phyloP scores from a whole-genome alignment of 306 rosid genomes.

The Hippophae rhamnoides region DNA sequence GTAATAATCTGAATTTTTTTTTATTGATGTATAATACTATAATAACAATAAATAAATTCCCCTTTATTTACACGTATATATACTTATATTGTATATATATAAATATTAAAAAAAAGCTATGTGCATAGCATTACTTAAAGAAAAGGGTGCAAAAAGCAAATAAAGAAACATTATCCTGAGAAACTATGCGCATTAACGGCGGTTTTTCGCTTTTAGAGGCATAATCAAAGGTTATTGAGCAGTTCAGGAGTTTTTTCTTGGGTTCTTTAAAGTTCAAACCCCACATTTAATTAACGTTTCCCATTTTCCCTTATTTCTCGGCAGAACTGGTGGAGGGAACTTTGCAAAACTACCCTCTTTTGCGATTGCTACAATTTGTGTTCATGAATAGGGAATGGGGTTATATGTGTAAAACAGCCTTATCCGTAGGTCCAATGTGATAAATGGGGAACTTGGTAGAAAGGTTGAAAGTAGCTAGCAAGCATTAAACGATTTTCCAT shows the following conservation, averaged over 20 bases:
- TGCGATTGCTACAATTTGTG: background rate
- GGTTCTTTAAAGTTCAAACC: slow-evolving; percentile 27
- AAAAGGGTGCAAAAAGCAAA: too few relatives aligned
- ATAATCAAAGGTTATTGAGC: slow-evolving; percentile 19
- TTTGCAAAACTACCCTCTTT: slow-evolving; percentile 21
- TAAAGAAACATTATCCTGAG: slow-evolving; percentile 1
- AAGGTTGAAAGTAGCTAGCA: background rate
- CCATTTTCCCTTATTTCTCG: slow-evolving; percentile 43
- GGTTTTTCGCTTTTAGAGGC: slow-evolving; percentile 15
- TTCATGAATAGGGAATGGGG: slow-evolving; percentile 15
- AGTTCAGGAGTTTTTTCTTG: slow-evolving; percentile 9
- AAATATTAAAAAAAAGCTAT: too few relatives aligned
- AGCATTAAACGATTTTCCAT: slow-evolving; percentile 7
- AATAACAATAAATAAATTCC: too few relatives aligned
- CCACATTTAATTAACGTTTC: slow-evolving; percentile 13
- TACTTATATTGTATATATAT: too few relatives aligned
- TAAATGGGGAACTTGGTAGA: slow-evolving; percentile 17
- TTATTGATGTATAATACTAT: too few relatives aligned
- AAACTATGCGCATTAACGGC: background rate
- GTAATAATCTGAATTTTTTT: too few relatives aligned
- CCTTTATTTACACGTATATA: too few relatives aligned
- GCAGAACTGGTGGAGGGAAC: slow-evolving; percentile 43
- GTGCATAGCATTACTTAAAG: too few relatives aligned
- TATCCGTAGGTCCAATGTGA: slow-evolving; percentile 29
- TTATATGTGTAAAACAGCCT: slow-evolving; percentile 21